These are phyloP conservation scores for Fusarium nematophilum DNA, from an alignment of 2,329 filamentous ascomycete species.

Conservation along the genomic window DNA sequence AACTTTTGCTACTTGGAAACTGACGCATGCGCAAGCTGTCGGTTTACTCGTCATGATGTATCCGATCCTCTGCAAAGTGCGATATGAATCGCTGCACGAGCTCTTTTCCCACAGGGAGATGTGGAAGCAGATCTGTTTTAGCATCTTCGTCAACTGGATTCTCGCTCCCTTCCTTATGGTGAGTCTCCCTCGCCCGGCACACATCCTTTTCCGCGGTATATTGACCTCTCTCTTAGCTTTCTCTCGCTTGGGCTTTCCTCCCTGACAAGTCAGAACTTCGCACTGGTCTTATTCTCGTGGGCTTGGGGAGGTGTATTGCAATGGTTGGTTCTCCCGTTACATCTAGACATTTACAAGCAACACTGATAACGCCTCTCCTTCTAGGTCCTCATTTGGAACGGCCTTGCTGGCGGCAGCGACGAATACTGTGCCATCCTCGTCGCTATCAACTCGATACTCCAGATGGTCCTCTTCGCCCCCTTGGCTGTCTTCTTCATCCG, in stretches of 20 bases:
- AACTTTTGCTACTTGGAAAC: neutral
- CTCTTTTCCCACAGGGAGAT: constrained; percentile 69
- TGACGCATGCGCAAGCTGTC: constrained; percentile 62
- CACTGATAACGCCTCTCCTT: neutral
- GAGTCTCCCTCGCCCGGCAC: neutral
- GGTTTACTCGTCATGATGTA: constrained; percentile 93
- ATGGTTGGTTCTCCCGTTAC: constrained; percentile 64
- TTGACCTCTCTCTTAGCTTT: constrained; percentile 59
- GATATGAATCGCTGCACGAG: constrained; percentile 78
- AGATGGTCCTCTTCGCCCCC: constrained; percentile 78
- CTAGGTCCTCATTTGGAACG: constrained; percentile 74
- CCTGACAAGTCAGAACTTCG: constrained; percentile 68
- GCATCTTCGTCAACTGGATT: constrained; percentile 83
- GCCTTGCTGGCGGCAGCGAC: constrained; percentile 74
- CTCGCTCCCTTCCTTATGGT: constrained; percentile 86
- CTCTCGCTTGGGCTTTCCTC: constrained; percentile 74
- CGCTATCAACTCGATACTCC: constrained; percentile 77
- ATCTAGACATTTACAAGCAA: neutral
- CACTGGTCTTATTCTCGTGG: constrained; percentile 81
- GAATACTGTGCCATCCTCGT: constrained; percentile 87
- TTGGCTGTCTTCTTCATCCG: constrained; percentile 76
- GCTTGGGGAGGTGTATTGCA: constrained; percentile 85
- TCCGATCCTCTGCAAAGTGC: constrained; percentile 87
- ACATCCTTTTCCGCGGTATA: neutral
- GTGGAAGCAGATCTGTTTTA: constrained; percentile 82